Percentiles rank a stretch among this genome's conserved stretches.
These are phyloP conservation scores for Cubamyces sp. DNA, from an alignment of 768 basidiomycete species.

Conservation along the genomic window DNA sequence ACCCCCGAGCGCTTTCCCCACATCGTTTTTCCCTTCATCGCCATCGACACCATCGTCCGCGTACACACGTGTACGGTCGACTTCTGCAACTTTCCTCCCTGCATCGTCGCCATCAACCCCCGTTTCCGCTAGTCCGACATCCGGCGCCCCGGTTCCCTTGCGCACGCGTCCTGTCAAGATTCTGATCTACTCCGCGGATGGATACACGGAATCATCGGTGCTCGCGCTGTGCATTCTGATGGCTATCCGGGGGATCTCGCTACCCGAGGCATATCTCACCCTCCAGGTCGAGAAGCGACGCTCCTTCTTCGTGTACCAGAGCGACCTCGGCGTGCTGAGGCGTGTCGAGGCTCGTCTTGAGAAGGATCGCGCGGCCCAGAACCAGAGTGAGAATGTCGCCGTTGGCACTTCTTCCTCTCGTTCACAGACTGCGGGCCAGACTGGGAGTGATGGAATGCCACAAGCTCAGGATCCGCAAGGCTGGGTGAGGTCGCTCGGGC, in stretches of 20 bases:
- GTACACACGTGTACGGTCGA: constrained; percentile 34
- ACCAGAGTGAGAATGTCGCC: background rate
- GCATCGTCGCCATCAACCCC: constrained; percentile 35
- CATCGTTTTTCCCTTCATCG: constrained; percentile 32
- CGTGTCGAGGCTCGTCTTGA: constrained; percentile 63
- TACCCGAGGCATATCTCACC: constrained; percentile 92
- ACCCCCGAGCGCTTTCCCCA: constrained; percentile 33
- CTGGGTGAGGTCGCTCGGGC: constrained; percentile 19
- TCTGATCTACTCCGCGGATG: constrained; percentile 82
- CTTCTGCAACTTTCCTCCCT: constrained; percentile 33
- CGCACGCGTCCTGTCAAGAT: constrained; percentile 70
- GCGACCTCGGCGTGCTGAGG: constrained; percentile 73
- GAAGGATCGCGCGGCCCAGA: constrained; percentile 32
- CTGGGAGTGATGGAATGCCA: background rate
- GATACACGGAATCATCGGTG: constrained; percentile 91
- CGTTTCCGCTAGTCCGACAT: constrained; percentile 18
- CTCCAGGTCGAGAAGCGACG: constrained; percentile 80
- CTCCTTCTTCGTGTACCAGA: constrained; percentile 91
- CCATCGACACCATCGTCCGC: constrained; percentile 14
- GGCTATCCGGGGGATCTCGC: constrained; percentile 63
- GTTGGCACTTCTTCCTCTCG: background rate
- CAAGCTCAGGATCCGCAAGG: constrained; percentile 13
- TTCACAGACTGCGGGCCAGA: background rate
- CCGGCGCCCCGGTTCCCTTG: constrained; percentile 21
- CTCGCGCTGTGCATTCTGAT: constrained; percentile 88